Evolutionary conservation across 1,139 yeast genomes (phyloP).

Genomic region (Ashbya aceris): DNA sequence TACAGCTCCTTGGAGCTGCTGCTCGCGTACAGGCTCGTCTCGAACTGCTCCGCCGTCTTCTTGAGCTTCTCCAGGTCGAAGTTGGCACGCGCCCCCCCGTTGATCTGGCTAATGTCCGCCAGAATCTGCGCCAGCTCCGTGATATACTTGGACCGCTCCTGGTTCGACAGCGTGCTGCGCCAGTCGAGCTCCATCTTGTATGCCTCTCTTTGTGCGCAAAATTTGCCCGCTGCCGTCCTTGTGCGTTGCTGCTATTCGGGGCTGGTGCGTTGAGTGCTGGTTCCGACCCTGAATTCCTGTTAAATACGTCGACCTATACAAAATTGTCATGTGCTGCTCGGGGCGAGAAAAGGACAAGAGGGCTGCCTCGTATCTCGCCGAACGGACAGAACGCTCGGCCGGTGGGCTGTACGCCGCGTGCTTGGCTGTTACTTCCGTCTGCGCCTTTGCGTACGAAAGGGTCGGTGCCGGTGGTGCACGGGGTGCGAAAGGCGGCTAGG

Average conservation of each 20-base stretch:
- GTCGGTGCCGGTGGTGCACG: too few species aligned
- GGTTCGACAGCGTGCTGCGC: constrained; percentile 25
- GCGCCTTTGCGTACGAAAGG: too few species aligned
- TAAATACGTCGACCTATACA: too few species aligned
- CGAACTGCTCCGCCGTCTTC: constrained; percentile 30
- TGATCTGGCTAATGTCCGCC: constrained; percentile 29
- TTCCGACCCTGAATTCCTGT: too few species aligned
- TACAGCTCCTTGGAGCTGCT: constrained; percentile 29
- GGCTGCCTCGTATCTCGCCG: too few species aligned
- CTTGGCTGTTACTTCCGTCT: too few species aligned
- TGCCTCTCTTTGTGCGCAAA: too few species aligned
- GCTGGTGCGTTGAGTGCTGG: too few species aligned
- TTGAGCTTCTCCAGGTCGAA: constrained; percentile 30
- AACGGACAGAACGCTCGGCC: neutral
- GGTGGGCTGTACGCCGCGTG: neutral
- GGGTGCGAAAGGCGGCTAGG: neutral
- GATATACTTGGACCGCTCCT: constrained; percentile 28
- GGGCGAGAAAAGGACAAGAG: too few species aligned
- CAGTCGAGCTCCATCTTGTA: constrained; percentile 18
- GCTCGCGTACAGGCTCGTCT: constrained; percentile 28
- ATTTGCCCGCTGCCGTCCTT: too few species aligned
- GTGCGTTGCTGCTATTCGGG: too few species aligned
- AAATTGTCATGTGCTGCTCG: too few species aligned
- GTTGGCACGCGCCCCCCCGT: constrained; percentile 25
- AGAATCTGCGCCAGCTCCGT: constrained; percentile 27